A percentile compares a stretch with the other conserved stretches of the same genome.
Conservation (phyloP, 169 alveolate genomes). For the Cryptosporidium sp. region DNA sequence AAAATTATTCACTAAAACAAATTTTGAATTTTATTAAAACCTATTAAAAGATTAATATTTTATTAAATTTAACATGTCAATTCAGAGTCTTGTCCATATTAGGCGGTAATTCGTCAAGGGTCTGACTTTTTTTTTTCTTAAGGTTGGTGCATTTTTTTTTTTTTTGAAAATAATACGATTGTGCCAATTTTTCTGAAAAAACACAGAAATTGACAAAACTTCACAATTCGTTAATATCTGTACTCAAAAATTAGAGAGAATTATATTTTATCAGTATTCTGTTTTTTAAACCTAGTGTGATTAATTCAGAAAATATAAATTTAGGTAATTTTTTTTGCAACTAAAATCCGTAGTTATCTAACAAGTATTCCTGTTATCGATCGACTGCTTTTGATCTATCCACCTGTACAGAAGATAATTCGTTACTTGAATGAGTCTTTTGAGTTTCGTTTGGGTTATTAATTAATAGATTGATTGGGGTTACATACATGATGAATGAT, state of each 20-base stretch:
- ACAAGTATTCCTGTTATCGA: not conserved
- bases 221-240: not conserved
- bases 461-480: slow-evolving; percentile 46
- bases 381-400: not conserved
- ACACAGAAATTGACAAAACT: not conserved
- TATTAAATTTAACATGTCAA: slow-evolving; percentile 13
- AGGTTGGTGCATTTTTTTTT: slow-evolving; percentile 9
- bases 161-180: not conserved
- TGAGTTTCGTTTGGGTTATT: slow-evolving; percentile 20
- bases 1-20: slow-evolving; percentile 13
- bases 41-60: slow-evolving; percentile 11
- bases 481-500: slow-evolving; percentile 51
- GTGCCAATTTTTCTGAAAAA: slow-evolving; percentile 2
- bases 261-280: not conserved
- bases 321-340: not conserved
- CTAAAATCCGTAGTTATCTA: not conserved
- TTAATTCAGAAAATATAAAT: not conserved
- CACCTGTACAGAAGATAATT: not conserved
- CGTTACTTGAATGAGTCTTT: not conserved
- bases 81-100: slow-evolving; percentile 72
- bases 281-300: not conserved
- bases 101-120: slow-evolving; percentile 62
- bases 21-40: slow-evolving; percentile 15
- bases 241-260: not conserved
- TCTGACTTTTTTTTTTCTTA: slow-evolving; percentile 22